A percentile compares a stretch with the other conserved stretches of the same genome.
phyloP scores from a whole-genome alignment of 1,139 yeast species.

The Blastobotrys ciferrii region DNA sequence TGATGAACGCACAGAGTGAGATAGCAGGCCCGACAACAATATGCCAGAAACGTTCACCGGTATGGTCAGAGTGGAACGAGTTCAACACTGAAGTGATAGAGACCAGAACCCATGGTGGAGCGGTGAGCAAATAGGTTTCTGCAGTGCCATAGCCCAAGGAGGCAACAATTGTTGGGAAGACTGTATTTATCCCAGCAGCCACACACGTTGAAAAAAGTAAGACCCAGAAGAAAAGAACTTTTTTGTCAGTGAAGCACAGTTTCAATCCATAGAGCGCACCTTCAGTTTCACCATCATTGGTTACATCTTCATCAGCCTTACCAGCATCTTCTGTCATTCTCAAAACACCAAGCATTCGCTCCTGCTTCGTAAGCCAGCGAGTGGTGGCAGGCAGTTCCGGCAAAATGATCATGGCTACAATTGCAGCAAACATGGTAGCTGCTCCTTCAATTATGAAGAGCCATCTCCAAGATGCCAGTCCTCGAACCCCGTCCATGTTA shows the following conservation, averaged over 20 bases:
- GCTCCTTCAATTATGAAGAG: constrained; percentile 40
- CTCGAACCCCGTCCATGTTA: constrained; percentile 31
- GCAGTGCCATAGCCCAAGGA: constrained; percentile 51
- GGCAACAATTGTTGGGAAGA: constrained; percentile 59
- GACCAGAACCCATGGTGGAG: constrained; percentile 59
- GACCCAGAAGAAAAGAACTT: constrained; percentile 39
- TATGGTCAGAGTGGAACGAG: constrained; percentile 60
- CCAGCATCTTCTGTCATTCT: constrained; percentile 14
- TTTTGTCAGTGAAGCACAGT: constrained; percentile 22
- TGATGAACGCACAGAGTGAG: constrained; percentile 51
- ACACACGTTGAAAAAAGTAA: constrained; percentile 32
- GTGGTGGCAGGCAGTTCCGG: constrained; percentile 47
- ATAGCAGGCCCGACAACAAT: constrained; percentile 46
- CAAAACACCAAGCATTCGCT: constrained; percentile 17
- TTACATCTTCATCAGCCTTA: constrained; percentile 10
- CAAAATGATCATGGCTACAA: constrained; percentile 21
- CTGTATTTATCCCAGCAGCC: constrained; percentile 57
- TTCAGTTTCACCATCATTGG: not conserved
- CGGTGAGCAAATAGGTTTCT: constrained; percentile 55
- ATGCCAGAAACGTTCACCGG: constrained; percentile 53
- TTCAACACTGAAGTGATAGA: constrained; percentile 52
- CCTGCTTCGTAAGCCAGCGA: constrained; percentile 44
- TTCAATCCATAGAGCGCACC: constrained; percentile 16
- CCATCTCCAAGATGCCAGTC: constrained; percentile 40
- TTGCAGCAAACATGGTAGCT: constrained; percentile 33